A percentile compares a stretch with the other conserved stretches of the same genome.
Conservation (phyloP, 805 yeast species). For the Myxozyma lipomycoides region DNA sequence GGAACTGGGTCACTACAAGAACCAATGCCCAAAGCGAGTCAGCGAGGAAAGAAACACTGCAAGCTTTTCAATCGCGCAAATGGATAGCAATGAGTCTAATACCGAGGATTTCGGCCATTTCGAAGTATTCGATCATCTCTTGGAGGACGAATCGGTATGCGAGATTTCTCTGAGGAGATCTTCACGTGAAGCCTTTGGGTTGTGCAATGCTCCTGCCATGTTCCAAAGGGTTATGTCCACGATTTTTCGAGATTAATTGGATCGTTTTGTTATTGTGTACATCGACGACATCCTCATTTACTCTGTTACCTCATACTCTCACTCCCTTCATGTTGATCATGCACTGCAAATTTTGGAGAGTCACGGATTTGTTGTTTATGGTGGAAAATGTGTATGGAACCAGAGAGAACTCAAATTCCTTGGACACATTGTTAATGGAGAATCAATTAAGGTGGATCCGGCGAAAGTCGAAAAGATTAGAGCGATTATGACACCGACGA, state of each 20-base stretch:
- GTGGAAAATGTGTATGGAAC: constrained; percentile 15
- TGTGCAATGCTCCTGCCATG: constrained; percentile 32
- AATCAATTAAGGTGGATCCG: constrained; percentile 15
- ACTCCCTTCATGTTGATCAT: constrained; percentile 2
- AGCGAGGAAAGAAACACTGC: too few species aligned
- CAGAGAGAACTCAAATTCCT: constrained; percentile 12
- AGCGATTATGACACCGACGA: constrained; percentile 4
- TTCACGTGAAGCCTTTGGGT: constrained; percentile 34
- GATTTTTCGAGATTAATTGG: constrained; percentile 12
- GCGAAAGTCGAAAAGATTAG: constrained; percentile 1
- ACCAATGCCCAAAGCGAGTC: too few species aligned
- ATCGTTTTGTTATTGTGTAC: constrained; percentile 23
- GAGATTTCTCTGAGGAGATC: too few species aligned
- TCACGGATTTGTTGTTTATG: constrained; percentile 6
- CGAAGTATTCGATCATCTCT: too few species aligned
- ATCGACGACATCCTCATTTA: constrained; percentile 29
- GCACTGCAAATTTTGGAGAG: not conserved
- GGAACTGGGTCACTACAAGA: too few species aligned
- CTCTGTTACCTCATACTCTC: constrained; percentile 3
- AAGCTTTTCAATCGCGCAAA: too few species aligned
- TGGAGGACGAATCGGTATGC: too few species aligned
- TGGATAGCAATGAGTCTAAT: too few species aligned
- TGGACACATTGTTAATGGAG: constrained; percentile 16
- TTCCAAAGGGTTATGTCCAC: constrained; percentile 27
- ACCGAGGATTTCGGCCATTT: too few species aligned